Conservation (phyloP, 495 filamentous ascomycete species). For the Penicillium paradoxum region DNA sequence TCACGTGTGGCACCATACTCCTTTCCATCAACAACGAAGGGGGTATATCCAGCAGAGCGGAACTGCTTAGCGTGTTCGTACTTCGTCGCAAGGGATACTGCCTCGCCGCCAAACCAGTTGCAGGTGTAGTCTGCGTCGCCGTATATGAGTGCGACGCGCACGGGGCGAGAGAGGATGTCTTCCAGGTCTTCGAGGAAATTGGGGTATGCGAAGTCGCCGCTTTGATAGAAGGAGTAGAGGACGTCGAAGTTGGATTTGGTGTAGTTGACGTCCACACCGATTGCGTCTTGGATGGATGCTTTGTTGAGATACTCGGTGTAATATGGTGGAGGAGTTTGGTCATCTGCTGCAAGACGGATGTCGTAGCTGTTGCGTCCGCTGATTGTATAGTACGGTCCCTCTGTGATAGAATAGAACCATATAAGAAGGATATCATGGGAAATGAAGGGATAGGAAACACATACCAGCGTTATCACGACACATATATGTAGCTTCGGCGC, state of each 20-base stretch:
- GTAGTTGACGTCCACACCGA: slow-evolving; percentile 62
- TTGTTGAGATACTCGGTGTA: slow-evolving; percentile 59
- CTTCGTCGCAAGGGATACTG: slow-evolving; percentile 34
- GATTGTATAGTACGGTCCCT: slow-evolving; percentile 28
- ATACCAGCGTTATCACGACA: slow-evolving; percentile 40
- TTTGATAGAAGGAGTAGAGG: slow-evolving; percentile 49
- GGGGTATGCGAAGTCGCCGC: slow-evolving; percentile 42
- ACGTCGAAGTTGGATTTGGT: slow-evolving; percentile 48
- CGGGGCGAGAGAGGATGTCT: slow-evolving; percentile 46
- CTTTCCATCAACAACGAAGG: slow-evolving; percentile 35
- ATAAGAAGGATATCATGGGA: slow-evolving; percentile 9
- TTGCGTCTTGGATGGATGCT: slow-evolving; percentile 50
- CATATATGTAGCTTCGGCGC: slow-evolving; percentile 35
- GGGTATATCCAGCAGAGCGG: slow-evolving; percentile 43
- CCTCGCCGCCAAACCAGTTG: slow-evolving; percentile 45
- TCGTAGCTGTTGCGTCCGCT: slow-evolving; percentile 55
- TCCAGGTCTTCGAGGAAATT: slow-evolving; percentile 49
- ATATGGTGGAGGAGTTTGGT: slow-evolving; percentile 57
- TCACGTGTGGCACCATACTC: slow-evolving; percentile 51
- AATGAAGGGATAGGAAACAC: background rate
- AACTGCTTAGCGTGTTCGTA: slow-evolving; percentile 38
- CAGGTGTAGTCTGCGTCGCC: slow-evolving; percentile 56
- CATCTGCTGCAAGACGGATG: slow-evolving; percentile 43
- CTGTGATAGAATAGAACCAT: slow-evolving; percentile 15
- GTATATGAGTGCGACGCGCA: slow-evolving; percentile 68